Evolutionary conservation across 73 alveolate species (phyloP), one percentile per base, ranked within the genome.

Genomic region (Paramecium sexaurelia): DNA sequence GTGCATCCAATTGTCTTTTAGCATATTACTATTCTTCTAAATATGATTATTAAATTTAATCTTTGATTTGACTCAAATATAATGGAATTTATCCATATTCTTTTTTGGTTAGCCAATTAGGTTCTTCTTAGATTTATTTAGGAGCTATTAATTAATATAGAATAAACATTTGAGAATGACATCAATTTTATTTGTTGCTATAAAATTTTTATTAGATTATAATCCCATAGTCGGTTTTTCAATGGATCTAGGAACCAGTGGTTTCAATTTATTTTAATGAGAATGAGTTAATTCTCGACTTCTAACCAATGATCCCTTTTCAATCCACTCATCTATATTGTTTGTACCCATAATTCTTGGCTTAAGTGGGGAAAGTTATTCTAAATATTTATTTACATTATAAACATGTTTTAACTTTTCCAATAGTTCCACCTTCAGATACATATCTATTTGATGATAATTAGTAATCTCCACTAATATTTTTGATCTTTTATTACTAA

Each of bases 41-140:
- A 84, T 94, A 94, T 9, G 93, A 94, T 86, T 94, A 73, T 55
- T 94, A 68, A 13, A 94, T 75, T 8, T 93, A 82, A 55, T 92
- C 71, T 93, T 93, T 94, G 41, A 94, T 93, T 55, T 93, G 71
- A 22, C 45, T 43, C 57, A 94, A 67, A 73, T 94, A 94, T 4
- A 75, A 37, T 45, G 97, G 97, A 22, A 87, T 94, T 93, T 93
- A 47, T 69, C 96, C 96, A 94, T 93, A 94, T n/a, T 85, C 75
- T 68, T 87, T 87, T 84, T 94, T 94, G 39, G 37, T 88, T 27
- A 94, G 40, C 91, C 93, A 93, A 75, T 92, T 47, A 35, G 35
- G 13, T 4, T 78, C 68, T 47, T 55, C 82, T 39, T 85, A 35
- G n/a, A 5, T 36, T 45, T 57, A 37, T 73, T 89, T 94, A 11